Base-by-base conservation (phyloP, 805 yeast species). In the Hanseniaspora singularis region DNA sequence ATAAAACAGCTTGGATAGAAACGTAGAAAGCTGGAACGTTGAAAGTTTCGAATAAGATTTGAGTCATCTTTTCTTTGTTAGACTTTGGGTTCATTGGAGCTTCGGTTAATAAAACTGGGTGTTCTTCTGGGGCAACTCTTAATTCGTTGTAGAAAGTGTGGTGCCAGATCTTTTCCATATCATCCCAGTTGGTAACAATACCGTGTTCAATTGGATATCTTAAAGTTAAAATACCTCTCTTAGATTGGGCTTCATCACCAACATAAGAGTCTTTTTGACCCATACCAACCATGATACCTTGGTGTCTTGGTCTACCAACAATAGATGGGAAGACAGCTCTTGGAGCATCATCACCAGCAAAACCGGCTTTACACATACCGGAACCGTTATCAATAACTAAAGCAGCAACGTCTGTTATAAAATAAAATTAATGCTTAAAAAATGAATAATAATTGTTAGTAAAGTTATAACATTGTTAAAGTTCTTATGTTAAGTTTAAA, bases 331-430 rank as follows among this genome's bases (percentile, higher is more conserved):
- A 92, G 61, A 92, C 98, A 64, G 98, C 97, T 72, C 96, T 84
- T 68, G 98, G 98, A 57, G 97, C 97, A 76, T 92, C 98, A 68
- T 92, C 97, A 77, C 98, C 98, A 79, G 98, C 97, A 69, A 88
- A 92, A 73, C 98, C 98, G 89, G 98, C 98, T 71, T 92, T 92
- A 81, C 98, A 92, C 97, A 92, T 92, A 79, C 98, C 98, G 67
- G 98, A 92, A 76, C 98, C 98, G 75, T 89, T 89, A 71, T 89
- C 98, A 74, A 89, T 89, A 74, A 89, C 97, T 61, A 68, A 64
- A 54, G 66, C 66, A 55, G 66, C 66, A 53, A 63, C 66, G 56
- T 63, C 66, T 63, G 51, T 30, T 36, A 24, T 20, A 24, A 33
- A 4, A 33, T 5, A 32, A 23, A 15, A 27, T 27, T 36, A 31